Conservation (phyloP, 2,329 filamentous ascomycete genomes). For the Claviceps fusiformis region DNA sequence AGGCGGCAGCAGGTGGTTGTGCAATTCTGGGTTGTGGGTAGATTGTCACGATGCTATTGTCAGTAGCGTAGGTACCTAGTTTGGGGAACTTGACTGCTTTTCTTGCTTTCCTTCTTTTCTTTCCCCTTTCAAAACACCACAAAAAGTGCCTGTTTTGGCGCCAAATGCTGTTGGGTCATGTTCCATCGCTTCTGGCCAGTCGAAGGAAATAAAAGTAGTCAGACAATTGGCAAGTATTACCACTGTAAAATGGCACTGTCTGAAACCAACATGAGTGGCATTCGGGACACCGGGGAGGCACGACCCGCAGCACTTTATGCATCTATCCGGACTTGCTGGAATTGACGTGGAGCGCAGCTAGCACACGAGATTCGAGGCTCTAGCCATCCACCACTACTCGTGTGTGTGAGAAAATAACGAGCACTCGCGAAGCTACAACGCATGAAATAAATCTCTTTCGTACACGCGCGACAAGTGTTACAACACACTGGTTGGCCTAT, state of each 20-base stretch:
- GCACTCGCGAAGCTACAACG: neutral
- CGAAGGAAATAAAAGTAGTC: too few relatives aligned
- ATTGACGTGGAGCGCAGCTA: too few relatives aligned
- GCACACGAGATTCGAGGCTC: neutral
- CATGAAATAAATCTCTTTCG: neutral
- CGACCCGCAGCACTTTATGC: constrained; percentile 1
- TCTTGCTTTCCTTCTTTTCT: too few relatives aligned
- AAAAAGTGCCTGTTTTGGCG: neutral
- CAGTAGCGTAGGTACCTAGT: too few relatives aligned
- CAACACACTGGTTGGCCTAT: neutral
- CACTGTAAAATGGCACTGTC: neutral
- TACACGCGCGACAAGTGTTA: too few relatives aligned
- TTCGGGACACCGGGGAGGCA: neutral
- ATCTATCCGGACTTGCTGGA: neutral
- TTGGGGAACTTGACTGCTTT: too few relatives aligned
- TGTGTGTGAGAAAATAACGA: neutral
- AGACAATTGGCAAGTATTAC: neutral
- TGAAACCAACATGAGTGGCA: neutral
- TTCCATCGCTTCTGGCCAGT: too few relatives aligned
- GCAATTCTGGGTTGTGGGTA: neutral
- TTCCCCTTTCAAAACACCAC: too few relatives aligned
- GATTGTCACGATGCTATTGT: neutral
- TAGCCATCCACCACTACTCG: neutral
- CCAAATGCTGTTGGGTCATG: too few relatives aligned
- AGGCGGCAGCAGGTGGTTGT: neutral